Percentiles rank a stretch among this genome's conserved stretches.
These are phyloP conservation scores for Lactarius sp. DNA, from an alignment of 768 basidiomycete species.

Conservation along the genomic window DNA sequence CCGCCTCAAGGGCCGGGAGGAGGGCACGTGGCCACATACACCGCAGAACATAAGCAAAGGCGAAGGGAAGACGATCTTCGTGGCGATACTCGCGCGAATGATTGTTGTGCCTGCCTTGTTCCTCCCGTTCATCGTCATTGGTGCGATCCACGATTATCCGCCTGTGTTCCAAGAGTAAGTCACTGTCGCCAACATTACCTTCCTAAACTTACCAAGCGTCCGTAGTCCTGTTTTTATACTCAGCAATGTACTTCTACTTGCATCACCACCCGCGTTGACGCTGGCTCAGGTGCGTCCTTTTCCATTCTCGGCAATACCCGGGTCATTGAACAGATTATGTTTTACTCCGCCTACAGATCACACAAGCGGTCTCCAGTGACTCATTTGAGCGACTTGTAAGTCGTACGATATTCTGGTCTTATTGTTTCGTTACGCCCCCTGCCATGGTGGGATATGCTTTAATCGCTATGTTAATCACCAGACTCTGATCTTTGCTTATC, in stretches of 20 bases:
- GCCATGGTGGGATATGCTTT: slow-evolving; percentile 76
- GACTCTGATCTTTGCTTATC: slow-evolving; percentile 35
- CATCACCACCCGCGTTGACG: slow-evolving; percentile 76
- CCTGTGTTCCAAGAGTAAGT: slow-evolving; percentile 73
- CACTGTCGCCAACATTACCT: slow-evolving; percentile 1
- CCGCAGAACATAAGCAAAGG: slow-evolving; percentile 39
- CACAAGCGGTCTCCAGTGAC: slow-evolving; percentile 78
- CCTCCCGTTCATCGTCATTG: slow-evolving; percentile 67
- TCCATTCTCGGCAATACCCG: slow-evolving; percentile 6
- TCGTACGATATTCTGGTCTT: slow-evolving; percentile 90
- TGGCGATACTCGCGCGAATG: slow-evolving; percentile 85
- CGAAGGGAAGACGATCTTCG: slow-evolving; percentile 78
- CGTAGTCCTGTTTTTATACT: slow-evolving; percentile 82
- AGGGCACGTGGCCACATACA: slow-evolving; percentile 12
- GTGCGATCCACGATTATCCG: slow-evolving; percentile 54
- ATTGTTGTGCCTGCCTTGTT: slow-evolving; percentile 73
- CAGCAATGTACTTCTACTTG: slow-evolving; percentile 75
- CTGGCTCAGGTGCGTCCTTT: slow-evolving; percentile 45
- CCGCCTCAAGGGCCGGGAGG: slow-evolving; percentile 29
- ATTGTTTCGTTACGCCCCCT: slow-evolving; percentile 83
- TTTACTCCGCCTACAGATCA: slow-evolving; percentile 47
- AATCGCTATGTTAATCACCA: slow-evolving; percentile 59
- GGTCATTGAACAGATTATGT: slow-evolving; percentile 31
- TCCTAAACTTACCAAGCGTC: slow-evolving; percentile 2
- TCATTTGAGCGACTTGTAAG: slow-evolving; percentile 89